Evolutionary conservation across 1,284 basidiomycete genomes (phyloP).

Genomic region (Papiliotrema fonsecae): DNA sequence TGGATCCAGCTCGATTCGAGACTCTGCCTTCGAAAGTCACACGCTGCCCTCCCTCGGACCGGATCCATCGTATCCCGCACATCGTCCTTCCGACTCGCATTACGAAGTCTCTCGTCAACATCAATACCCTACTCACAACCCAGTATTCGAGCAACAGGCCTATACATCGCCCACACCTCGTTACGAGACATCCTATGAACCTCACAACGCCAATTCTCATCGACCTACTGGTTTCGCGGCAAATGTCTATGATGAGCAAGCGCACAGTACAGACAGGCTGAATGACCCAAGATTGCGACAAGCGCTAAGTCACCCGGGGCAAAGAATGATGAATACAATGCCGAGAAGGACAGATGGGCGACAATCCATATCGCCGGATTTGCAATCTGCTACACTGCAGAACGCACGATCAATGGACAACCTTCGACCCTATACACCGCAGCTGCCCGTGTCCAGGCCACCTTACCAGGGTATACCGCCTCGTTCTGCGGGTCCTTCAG

Average conservation of each 20-base stretch:
- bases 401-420: conserved; percentile 32
- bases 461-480: conserved; percentile 21
- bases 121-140: conserved; percentile 15
- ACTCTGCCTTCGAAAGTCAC: conserved; percentile 9
- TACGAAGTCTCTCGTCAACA: conserved; percentile 7
- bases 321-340: not conserved
- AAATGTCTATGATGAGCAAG: conserved; percentile 15
- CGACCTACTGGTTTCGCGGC: conserved; percentile 20
- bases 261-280: conserved; percentile 22
- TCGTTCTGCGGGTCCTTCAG: conserved; percentile 16
- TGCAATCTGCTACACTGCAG: conserved; percentile 12
- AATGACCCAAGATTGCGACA: conserved; percentile 22
- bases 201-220: conserved; percentile 9
- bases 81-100: conserved; percentile 20
- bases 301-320: conserved; percentile 3
- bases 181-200: conserved; percentile 16
- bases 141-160: conserved; percentile 13
- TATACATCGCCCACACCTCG: conserved; percentile 22
- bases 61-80: not conserved
- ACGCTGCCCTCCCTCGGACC: conserved; percentile 4
- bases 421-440: conserved; percentile 15
- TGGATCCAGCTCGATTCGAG: not conserved
- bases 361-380: conserved; percentile 2
- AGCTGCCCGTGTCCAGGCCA: conserved; percentile 14
- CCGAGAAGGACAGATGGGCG: not conserved